phyloP scores from a whole-genome alignment of 345 rosid genomes.

The Anastatica hierochuntica region DNA sequence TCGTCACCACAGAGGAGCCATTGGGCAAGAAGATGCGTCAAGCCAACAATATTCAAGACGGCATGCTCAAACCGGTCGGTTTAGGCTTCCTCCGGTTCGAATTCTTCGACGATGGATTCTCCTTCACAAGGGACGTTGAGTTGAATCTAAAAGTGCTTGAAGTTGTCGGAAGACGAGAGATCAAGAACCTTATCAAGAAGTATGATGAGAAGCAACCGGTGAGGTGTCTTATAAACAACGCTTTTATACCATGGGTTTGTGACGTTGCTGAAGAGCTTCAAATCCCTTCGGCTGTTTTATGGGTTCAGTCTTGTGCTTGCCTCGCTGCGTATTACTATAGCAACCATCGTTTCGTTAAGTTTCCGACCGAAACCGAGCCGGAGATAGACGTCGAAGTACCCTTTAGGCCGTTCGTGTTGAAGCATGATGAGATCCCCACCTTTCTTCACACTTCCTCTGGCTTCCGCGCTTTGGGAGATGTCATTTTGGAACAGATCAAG shows the following conservation, averaged over 20 bases:
- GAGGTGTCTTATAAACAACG: conserved; percentile 58
- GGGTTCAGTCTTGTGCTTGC: conserved; percentile 84
- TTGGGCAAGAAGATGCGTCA: conserved; percentile 43
- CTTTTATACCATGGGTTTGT: conserved; percentile 68
- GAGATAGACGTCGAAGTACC: conserved; percentile 55
- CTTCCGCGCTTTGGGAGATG: conserved; percentile 19
- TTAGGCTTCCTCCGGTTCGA: conserved; percentile 58
- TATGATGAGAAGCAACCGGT: conserved; percentile 42
- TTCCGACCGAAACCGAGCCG: conserved; percentile 42
- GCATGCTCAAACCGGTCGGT: conserved; percentile 40
- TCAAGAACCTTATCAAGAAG: conserved; percentile 32
- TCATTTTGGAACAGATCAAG: conserved; percentile 42
- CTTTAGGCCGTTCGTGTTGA: conserved; percentile 34
- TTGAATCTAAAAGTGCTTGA: conserved; percentile 28
- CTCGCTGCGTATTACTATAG: conserved; percentile 55
- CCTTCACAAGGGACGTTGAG: conserved; percentile 20
- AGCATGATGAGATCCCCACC: conserved; percentile 69
- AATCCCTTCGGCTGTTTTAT: conserved; percentile 66
- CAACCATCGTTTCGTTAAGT: conserved; percentile 34
- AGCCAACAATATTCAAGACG: conserved; percentile 37
- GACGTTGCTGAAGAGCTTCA: conserved; percentile 55
- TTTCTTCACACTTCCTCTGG: conserved; percentile 47
- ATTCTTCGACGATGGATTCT: conserved; percentile 46
- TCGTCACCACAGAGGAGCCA: conserved; percentile 30
- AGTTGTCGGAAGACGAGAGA: conserved; percentile 28